These are phyloP conservation scores for Agaricus sinodeliciosus DNA, from an alignment of 768 basidiomycete genomes.

Conservation along the genomic window DNA sequence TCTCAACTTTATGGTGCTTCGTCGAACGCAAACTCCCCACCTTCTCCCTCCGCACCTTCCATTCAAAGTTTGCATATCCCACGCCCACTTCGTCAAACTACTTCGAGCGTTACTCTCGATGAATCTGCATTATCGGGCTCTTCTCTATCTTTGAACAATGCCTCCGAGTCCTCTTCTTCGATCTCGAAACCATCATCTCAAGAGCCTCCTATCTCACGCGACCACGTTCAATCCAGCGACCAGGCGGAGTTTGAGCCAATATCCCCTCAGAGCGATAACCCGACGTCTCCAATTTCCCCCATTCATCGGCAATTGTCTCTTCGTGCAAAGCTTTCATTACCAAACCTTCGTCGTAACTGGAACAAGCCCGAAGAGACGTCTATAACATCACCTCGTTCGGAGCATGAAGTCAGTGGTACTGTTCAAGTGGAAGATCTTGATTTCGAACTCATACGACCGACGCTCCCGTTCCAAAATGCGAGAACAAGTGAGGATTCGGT, in stretches of 20 bases:
- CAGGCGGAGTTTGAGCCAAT: conserved; percentile 10
- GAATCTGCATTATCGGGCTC: conserved; percentile 10
- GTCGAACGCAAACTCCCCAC: conserved; percentile 12
- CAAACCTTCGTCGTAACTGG: conserved; percentile 48
- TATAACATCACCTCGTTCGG: neutral
- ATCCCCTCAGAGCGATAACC: conserved; percentile 27
- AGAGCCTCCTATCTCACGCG: neutral
- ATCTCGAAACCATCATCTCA: neutral
- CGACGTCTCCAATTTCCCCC: conserved; percentile 31
- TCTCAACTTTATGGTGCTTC: conserved; percentile 10
- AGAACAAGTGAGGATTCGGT: conserved; percentile 54
- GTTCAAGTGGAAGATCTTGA: conserved; percentile 73
- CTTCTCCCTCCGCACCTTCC: conserved; percentile 14
- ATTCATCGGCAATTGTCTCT: conserved; percentile 39
- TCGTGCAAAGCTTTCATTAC: conserved; percentile 61
- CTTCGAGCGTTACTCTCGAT: conserved; percentile 22
- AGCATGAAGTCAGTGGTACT: neutral
- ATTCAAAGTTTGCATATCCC: conserved; percentile 3
- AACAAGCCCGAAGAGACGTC: conserved; percentile 29
- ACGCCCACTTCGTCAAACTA: conserved; percentile 19
- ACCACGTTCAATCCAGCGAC: neutral
- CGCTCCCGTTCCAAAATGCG: conserved; percentile 28
- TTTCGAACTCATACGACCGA: conserved; percentile 69
- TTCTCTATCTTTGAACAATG: neutral
- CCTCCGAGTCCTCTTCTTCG: neutral